Conservation (phyloP, 352 stramenopile genomes). For the Elongisporangium prolatum region DNA sequence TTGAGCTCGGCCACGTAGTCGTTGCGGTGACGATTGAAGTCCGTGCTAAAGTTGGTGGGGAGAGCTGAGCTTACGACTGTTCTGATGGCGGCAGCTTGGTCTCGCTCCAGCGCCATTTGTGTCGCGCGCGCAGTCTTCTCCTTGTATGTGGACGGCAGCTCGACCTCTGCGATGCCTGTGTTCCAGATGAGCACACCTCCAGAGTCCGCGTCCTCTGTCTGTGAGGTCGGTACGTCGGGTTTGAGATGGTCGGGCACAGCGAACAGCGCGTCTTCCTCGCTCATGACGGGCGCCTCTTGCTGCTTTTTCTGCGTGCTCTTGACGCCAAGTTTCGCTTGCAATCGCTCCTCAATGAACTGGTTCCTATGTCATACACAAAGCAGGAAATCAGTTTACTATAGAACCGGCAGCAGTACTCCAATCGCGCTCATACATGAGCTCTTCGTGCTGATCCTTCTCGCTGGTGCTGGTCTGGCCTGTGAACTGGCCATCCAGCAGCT, state of each 20-base stretch:
- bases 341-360: constrained; percentile 76
- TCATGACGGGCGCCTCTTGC: constrained; percentile 12
- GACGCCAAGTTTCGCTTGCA: constrained; percentile 36
- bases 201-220: constrained; percentile 24
- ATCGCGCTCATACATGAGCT: constrained; percentile 41
- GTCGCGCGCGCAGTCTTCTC: constrained; percentile 52
- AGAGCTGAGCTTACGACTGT: constrained; percentile 49
- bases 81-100: constrained; percentile 15
- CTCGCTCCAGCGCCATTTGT: constrained; percentile 30
- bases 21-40: constrained; percentile 71
- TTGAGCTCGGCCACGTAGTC: constrained; percentile 72
- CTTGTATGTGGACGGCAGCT: constrained; percentile 49
- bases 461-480: constrained; percentile 61
- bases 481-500: constrained; percentile 76
- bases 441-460: constrained; percentile 67
- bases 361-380: constrained; percentile 28
- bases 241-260: constrained; percentile 56
- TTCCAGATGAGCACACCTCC: constrained; percentile 73
- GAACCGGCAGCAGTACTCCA: background rate
- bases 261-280: constrained; percentile 67
- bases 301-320: background rate
- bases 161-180: constrained; percentile 76
- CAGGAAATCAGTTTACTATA: background rate
- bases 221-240: constrained; percentile 28
- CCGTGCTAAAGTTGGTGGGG: constrained; percentile 67